Conservation (phyloP, 768 basidiomycete genomes). For the Rhodotorula paludigena region DNA sequence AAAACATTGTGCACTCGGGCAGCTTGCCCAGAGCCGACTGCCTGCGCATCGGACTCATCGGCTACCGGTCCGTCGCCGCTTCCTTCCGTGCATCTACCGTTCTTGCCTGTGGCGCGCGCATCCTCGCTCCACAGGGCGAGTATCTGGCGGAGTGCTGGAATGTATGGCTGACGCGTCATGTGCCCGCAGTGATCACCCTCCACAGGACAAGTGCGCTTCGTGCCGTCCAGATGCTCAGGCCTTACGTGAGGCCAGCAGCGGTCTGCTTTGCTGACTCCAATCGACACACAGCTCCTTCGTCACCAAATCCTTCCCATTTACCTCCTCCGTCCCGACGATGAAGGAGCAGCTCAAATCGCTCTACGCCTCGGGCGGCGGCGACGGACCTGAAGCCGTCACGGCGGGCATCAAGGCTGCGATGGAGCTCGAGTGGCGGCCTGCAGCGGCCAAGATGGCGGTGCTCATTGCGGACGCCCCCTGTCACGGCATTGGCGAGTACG, state of each 20-base stretch:
- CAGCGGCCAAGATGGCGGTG: slow-evolving; percentile 91
- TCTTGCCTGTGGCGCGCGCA: no score
- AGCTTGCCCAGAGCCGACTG: slow-evolving; percentile 81
- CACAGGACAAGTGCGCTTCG: slow-evolving; percentile 63
- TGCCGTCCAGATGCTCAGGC: no score
- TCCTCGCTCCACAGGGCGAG: no score
- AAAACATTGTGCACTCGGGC: slow-evolving; percentile 88
- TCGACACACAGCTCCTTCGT: slow-evolving; percentile 60
- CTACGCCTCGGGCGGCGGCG: slow-evolving; percentile 79
- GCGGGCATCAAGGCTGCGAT: slow-evolving; percentile 81
- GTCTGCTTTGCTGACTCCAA: background rate
- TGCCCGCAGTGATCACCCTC: slow-evolving; percentile 67
- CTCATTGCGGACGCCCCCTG: slow-evolving; percentile 96
- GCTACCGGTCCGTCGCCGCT: slow-evolving; percentile 58
- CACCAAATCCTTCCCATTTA: slow-evolving; percentile 88
- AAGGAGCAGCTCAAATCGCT: slow-evolving; percentile 74
- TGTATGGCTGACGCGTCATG: no score
- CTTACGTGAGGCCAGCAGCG: fast-evolving
- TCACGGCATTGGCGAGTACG: slow-evolving; percentile 76
- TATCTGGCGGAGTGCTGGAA: no score
- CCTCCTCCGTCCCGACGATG: slow-evolving; percentile 81
- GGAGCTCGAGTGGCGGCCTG: slow-evolving; percentile 77
- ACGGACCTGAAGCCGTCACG: slow-evolving; percentile 97
- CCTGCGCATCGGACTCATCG: slow-evolving; percentile 80
- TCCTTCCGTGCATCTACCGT: background rate